These are phyloP conservation scores for Leccinum imitatum DNA, from an alignment of 768 basidiomycete genomes.

Conservation along the genomic window DNA sequence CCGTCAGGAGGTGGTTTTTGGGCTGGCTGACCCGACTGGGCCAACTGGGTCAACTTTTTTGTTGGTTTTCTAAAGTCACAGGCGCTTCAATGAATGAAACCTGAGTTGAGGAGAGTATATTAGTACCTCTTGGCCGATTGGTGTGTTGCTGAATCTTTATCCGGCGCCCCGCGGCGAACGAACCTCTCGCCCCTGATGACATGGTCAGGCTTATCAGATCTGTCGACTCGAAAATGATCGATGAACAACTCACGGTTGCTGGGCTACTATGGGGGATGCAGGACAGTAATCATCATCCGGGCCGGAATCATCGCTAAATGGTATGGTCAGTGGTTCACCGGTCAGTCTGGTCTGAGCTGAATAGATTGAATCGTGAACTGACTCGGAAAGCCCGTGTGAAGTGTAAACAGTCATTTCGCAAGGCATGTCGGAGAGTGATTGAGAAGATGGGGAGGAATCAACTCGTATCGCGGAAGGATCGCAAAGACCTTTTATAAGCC, in stretches of 20 bases:
- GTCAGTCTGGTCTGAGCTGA: not conserved
- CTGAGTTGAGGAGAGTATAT: not conserved
- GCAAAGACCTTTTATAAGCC: slow-evolving; percentile 17
- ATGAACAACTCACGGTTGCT: not conserved
- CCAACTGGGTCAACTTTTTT: too few species aligned
- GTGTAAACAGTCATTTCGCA: not conserved
- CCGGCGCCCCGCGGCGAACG: slow-evolving; percentile 6
- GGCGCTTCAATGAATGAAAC: not conserved
- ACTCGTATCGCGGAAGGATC: not conserved
- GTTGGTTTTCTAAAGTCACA: too few species aligned
- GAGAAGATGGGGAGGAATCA: not conserved
- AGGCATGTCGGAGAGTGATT: not conserved
- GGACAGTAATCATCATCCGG: not conserved
- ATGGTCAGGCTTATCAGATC: not conserved
- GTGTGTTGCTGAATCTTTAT: fast-evolving
- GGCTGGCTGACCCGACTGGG: too few species aligned
- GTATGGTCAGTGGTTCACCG: not conserved
- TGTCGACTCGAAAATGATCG: not conserved
- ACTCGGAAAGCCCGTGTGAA: too few species aligned
- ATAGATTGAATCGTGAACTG: not conserved
- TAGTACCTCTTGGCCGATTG: not conserved
- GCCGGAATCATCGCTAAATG: not conserved
- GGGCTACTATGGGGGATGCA: not conserved
- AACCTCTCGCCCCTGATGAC: not conserved
- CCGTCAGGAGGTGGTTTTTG: too few species aligned